Evolutionary conservation across 805 yeast species (phyloP), one percentile per base, ranked within the genome.

Genomic region (Debaryomyces tyrocola): DNA sequence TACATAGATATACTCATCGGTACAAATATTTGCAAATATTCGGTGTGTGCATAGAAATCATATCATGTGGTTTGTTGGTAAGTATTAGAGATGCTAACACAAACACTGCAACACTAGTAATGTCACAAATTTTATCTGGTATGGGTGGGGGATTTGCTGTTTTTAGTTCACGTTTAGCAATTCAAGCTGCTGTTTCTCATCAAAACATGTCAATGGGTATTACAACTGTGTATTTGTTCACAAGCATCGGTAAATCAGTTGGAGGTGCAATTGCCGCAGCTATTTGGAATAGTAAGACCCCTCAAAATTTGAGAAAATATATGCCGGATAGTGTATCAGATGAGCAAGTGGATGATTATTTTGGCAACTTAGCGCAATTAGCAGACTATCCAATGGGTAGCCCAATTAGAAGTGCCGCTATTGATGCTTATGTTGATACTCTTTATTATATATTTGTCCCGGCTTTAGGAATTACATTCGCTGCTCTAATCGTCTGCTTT

Each of bases 171-270:
- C 60, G 60, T 43, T 63, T 70, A 15, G 67, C 74, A 6, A 60
- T 68, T 1, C 73, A 69, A 52, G 75, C 74, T 4, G 65, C 74
- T 15, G 75, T 73, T 24, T 71, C 72, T 37, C 70, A 66, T 50
- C 70, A 69, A 41, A 74, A 70, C 55, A 60, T 70, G 46, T 70
- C 77, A n/a, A 54, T 66, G 49, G 65, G 66, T 45, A 66, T 74
- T 39, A 60, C 75, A 0, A 41, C 73, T 18, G 47, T 71, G 33
- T 55, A 60, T n/a, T 55, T 73, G 40, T 64, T 62, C 58, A 53
- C 66, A 6, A 51, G 59, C 15, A 63, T 72, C 47, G 78, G 27
- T 75, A 57, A 57, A 34, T 67, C 74, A 15, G 60, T 73, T 40
- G 78, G 77, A 27, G 43, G 60, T 41, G 73, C 77, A 6, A 61